phyloP scores from a whole-genome alignment of 1,284 basidiomycete genomes.

The Mycena citricolor region DNA sequence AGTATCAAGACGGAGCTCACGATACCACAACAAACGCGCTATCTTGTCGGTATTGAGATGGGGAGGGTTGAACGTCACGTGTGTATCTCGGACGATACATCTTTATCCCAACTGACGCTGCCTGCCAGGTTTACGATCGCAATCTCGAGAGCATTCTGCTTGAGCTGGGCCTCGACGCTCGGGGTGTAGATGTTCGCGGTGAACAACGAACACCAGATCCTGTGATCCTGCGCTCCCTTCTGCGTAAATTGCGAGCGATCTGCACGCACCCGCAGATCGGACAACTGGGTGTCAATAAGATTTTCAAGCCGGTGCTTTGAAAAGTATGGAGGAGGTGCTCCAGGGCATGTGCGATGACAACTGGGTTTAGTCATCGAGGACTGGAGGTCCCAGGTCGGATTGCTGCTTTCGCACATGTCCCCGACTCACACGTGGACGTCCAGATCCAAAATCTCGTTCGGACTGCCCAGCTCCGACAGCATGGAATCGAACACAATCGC shows the following conservation, averaged over 20 bases:
- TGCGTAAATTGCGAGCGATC: slow-evolving; percentile 77
- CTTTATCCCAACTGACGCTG: slow-evolving; percentile 1
- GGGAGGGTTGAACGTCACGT: slow-evolving; percentile 79
- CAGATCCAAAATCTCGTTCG: slow-evolving; percentile 56
- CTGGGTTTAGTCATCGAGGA: slow-evolving; percentile 66
- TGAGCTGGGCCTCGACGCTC: slow-evolving; percentile 68
- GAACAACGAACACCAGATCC: slow-evolving; percentile 66
- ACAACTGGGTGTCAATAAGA: slow-evolving; percentile 58
- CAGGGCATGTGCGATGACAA: slow-evolving; percentile 73
- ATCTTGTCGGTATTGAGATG: slow-evolving; percentile 71
- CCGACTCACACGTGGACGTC: slow-evolving; percentile 1
- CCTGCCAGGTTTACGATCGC: slow-evolving; percentile 73
- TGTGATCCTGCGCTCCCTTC: slow-evolving; percentile 52
- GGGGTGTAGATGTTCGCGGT: slow-evolving; percentile 58
- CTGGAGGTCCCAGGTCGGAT: slow-evolving; percentile 51
- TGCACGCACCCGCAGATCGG: slow-evolving; percentile 89
- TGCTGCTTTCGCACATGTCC: neutral
- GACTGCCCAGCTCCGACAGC: slow-evolving; percentile 57
- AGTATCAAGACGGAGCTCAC: slow-evolving; percentile 73
- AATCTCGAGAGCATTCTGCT: slow-evolving; percentile 63
- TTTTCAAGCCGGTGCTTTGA: slow-evolving; percentile 53
- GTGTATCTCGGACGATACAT: slow-evolving; percentile 27
- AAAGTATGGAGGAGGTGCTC: slow-evolving; percentile 72
- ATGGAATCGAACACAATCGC: slow-evolving; percentile 43
- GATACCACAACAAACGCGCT: slow-evolving; percentile 80